phyloP scores from a whole-genome alignment of 2,329 filamentous ascomycete species.

The Diaporthe helianthi region DNA sequence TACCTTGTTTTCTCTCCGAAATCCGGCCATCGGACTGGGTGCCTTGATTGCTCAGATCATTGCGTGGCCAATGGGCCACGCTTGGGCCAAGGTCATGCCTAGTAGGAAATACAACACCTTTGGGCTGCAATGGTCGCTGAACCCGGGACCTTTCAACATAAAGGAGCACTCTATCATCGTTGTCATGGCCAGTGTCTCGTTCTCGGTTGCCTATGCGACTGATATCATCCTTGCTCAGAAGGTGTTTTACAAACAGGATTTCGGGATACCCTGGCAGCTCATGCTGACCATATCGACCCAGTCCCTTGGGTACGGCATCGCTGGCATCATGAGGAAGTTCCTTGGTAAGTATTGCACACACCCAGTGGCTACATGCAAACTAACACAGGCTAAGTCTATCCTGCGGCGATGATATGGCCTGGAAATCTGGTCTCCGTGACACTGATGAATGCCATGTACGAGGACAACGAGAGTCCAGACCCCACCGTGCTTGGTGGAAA shows the following conservation, averaged over 20 bases:
- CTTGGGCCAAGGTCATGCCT: conserved; percentile 65
- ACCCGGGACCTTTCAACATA: conserved; percentile 73
- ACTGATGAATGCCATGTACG: conserved; percentile 77
- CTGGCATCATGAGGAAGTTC: conserved; percentile 71
- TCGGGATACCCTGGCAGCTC: conserved; percentile 71
- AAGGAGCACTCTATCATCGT: conserved; percentile 75
- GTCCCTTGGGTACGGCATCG: conserved; percentile 73
- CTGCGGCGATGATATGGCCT: conserved; percentile 79
- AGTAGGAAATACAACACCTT: conserved; percentile 56
- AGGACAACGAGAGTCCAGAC: conserved; percentile 58
- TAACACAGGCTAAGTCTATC: conserved; percentile 54
- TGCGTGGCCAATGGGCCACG: conserved; percentile 68
- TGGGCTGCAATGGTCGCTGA: conserved; percentile 64
- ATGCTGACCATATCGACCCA: conserved; percentile 73
- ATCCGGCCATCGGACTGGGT: conserved; percentile 66
- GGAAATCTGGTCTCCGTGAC: conserved; percentile 70
- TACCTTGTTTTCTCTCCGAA: conserved; percentile 68
- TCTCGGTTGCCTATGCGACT: conserved; percentile 74
- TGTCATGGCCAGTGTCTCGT: conserved; percentile 75
- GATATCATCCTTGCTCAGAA: conserved; percentile 76
- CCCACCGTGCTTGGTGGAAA: conserved; percentile 65
- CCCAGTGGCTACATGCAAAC: background rate
- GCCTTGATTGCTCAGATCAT: conserved; percentile 69
- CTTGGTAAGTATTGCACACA: conserved; percentile 52
- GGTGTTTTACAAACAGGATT: conserved; percentile 75